Evolutionary conservation across 2,329 filamentous ascomycete species (phyloP).

Genomic region (Botryotinia narcissicola): DNA sequence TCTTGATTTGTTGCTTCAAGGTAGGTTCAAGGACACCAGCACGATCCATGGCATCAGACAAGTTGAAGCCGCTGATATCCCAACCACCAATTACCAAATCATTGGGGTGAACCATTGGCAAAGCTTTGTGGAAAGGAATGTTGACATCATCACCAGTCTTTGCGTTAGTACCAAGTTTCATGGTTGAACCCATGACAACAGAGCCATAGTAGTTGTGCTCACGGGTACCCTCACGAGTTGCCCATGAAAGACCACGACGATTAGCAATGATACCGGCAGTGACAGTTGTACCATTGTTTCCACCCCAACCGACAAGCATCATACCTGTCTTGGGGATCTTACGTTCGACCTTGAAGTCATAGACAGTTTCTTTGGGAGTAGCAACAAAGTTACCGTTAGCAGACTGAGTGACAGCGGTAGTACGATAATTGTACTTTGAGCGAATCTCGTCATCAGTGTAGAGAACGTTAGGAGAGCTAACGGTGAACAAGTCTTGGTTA

Average conservation of each 20-base stretch:
- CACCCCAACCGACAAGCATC: slow-evolving; percentile 97
- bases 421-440: slow-evolving; percentile 95
- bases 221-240: slow-evolving; percentile 84
- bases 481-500: slow-evolving; percentile 70
- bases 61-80: slow-evolving; percentile 91
- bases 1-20: slow-evolving; percentile 82
- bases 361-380: slow-evolving; percentile 81
- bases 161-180: slow-evolving; percentile 89
- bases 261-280: slow-evolving; percentile 98
- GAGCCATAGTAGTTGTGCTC: slow-evolving; percentile 98
- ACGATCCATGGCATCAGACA: slow-evolving; percentile 91
- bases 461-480: slow-evolving; percentile 86
- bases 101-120: slow-evolving; percentile 97
- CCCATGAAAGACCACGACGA: slow-evolving; percentile 80
- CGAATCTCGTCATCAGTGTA: slow-evolving; percentile 88
- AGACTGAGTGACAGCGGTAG: slow-evolving; percentile 71
- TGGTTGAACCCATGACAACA: slow-evolving; percentile 92
- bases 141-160: slow-evolving; percentile 87
- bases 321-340: slow-evolving; percentile 89
- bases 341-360: slow-evolving; percentile 97
- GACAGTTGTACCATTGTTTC: slow-evolving; percentile 97
- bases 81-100: slow-evolving; percentile 93
- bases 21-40: slow-evolving; percentile 94
- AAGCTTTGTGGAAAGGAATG: slow-evolving; percentile 88
- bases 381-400: slow-evolving; percentile 76